Base-by-base conservation (phyloP, 805 yeast genomes). In the Candida namnaoensis region DNA sequence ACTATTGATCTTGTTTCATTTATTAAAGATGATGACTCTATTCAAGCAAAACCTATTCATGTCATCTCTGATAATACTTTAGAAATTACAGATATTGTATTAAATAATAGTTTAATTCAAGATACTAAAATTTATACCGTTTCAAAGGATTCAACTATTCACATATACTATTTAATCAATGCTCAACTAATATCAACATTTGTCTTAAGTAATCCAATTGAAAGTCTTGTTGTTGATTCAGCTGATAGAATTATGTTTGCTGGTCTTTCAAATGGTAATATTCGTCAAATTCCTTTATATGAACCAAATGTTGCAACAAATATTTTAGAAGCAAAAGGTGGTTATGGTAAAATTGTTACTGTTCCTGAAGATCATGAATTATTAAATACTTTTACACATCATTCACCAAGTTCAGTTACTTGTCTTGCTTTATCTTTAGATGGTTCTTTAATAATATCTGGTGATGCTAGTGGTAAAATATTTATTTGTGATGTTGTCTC, bases 231-330 rank as follows among this genome's bases (percentile, higher is more conserved):
- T 0, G 63, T 75, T 6, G 98, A 91, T 58, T 88, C 95, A 1
- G 87, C 90, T 0, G 86, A 80, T 52, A 69, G 98, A 51, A 71
- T 78, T 3, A 44, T 85, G 1, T 91, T 83, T 55, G 75, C 74
- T 7, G 97, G 96, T 1, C 61, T 82, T 13, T 52, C 62, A 3
- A 71, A 76, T 45, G 96, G 96, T 11, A 51, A 62, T 12, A 71
- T 87, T 35, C 67, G 81, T 46, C 57, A 65, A 33, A 69, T 85
- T 5, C 74, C 80, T 8, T 58, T 85, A 38, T 79, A 71, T 52
- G 47, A 47, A 34, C 53, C 59, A 33, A 56, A 54, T 34, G 47
- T 47, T 11, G 53, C 56, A 1, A 52, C 57, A 0, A 52, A 54
- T 37, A 43, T 54, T 11, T 41, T 56, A 3, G 60, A 56, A 36